Percentiles rank a stretch among this genome's conserved stretches.
phyloP scores from a whole-genome alignment of 331 rosid species.

The Spiraea crenata region DNA sequence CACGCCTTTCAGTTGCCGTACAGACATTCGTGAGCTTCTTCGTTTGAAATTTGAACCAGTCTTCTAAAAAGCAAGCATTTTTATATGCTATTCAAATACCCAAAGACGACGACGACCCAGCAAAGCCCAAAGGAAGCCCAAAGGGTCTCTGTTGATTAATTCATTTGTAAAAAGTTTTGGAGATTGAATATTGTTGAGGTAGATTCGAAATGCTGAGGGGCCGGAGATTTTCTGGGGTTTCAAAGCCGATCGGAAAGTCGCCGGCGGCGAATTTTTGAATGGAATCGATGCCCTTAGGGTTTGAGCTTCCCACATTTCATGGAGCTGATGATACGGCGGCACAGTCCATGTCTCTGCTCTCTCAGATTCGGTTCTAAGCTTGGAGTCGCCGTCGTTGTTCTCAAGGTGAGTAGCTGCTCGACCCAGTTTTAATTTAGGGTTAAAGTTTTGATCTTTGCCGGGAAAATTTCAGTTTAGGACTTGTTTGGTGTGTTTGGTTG shows the following conservation, averaged over 20 bases:
- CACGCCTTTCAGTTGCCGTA: constrained; percentile 4
- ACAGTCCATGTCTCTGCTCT: constrained; percentile 35
- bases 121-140: constrained; percentile 7
- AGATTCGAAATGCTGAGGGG: constrained; percentile 48
- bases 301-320: constrained; percentile 41
- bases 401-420: constrained; percentile 54
- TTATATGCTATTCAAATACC: not conserved
- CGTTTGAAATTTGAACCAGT: constrained; percentile 21
- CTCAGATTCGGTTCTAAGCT: constrained; percentile 51
- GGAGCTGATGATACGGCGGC: constrained; percentile 61
- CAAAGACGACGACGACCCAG: not conserved
- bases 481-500: constrained; percentile 14
- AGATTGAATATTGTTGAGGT: not conserved
- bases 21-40: constrained; percentile 24
- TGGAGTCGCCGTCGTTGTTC: constrained; percentile 40
- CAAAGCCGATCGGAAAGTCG: constrained; percentile 50
- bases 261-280: constrained; percentile 53
- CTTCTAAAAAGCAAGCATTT: constrained; percentile 14
- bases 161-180: not conserved
- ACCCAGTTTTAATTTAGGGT: constrained; percentile 20
- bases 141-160: not conserved
- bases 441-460: not conserved
- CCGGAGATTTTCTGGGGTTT: constrained; percentile 41
- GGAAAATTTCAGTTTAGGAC: not conserved
- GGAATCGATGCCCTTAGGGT: constrained; percentile 46